Evolutionary conservation across 371 early-diverging fungal species (phyloP), one percentile per base, ranked within the genome.

Genomic region (Cokeromyces recurvatus): DNA sequence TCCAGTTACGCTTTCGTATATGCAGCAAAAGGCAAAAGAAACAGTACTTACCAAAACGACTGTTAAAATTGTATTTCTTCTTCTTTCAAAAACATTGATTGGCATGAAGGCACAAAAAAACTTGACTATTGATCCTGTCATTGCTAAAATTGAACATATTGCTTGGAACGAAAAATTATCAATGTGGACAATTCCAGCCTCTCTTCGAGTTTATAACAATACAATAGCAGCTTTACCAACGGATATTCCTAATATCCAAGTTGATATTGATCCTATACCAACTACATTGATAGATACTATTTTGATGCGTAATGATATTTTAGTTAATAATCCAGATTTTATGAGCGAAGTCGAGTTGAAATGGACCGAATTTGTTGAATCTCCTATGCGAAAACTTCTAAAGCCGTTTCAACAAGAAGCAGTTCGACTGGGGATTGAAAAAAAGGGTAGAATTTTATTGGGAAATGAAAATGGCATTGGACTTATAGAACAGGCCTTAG

Each of bases 381-480:
- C 40, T 1, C 37, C 55, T 2, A 27, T 73, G 8, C 59, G 57
- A 48, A 31, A 38, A 2, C 39, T 36, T 5, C 52, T 84, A 23
- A 57, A 66, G 16, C 39, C 47, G 1, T 78, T 71, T 51, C 86
- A 87, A 51, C 57, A 53, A 22, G 68, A 78, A 39, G 81, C 72
- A 5, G 80, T 89, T 0, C 38, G 32, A 10, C 43, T 62, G 53
- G 81, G 72, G 4, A 22, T 82, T 2, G 48, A 51, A 14, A 51
- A 60, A 22, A 43, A 57, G 3, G 85, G 84, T 1, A 52, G 83
- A 22, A 48, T 86, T 14, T 52, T 99, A 40, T 64, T 99, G 52
- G 97, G 96, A 0, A 98, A 98, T 64, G 97, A 98, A 67, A 97
- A 96, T 95, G 95, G 95, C 11, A 64, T 96, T 7, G 95, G 94